A percentile compares a stretch with the other conserved stretches of the same genome.
These are phyloP conservation scores for Raphanus hybrid DNA, from an alignment of 441 rosid species.

Conservation along the genomic window DNA sequence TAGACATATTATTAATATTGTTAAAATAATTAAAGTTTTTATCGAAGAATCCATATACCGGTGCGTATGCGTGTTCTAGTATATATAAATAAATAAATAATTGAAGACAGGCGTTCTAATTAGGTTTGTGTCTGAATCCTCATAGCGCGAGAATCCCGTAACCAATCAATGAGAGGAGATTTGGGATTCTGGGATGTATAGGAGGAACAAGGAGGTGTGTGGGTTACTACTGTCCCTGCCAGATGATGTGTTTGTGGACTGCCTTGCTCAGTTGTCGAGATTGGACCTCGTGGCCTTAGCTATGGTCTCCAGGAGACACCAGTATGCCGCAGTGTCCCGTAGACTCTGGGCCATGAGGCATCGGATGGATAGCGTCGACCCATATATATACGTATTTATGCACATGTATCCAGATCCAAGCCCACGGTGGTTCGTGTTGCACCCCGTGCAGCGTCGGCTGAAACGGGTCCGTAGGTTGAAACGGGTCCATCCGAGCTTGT, in stretches of 20 bases:
- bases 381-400: background rate
- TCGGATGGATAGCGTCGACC: background rate
- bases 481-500: background rate
- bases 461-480: slow-evolving; percentile 13
- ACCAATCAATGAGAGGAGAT: background rate
- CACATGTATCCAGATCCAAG: background rate
- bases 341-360: background rate
- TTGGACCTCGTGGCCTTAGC: background rate
- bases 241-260: background rate
- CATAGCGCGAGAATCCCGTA: background rate
- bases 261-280: background rate
- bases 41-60: too few relatives aligned
- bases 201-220: background rate
- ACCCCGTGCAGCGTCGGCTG: slow-evolving; percentile 25
- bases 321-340: background rate
- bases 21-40: too few relatives aligned
- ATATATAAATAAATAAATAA: too few relatives aligned
- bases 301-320: background rate
- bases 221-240: background rate
- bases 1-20: too few relatives aligned
- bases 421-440: slow-evolving; percentile 23
- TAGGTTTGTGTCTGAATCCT: background rate
- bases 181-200: background rate
- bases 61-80: too few relatives aligned
- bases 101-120: too few relatives aligned